A percentile compares a stretch with the other conserved stretches of the same genome.
These are phyloP conservation scores for Cyphellophora attinorum DNA, from an alignment of 2,329 filamentous ascomycete genomes.

Conservation along the genomic window DNA sequence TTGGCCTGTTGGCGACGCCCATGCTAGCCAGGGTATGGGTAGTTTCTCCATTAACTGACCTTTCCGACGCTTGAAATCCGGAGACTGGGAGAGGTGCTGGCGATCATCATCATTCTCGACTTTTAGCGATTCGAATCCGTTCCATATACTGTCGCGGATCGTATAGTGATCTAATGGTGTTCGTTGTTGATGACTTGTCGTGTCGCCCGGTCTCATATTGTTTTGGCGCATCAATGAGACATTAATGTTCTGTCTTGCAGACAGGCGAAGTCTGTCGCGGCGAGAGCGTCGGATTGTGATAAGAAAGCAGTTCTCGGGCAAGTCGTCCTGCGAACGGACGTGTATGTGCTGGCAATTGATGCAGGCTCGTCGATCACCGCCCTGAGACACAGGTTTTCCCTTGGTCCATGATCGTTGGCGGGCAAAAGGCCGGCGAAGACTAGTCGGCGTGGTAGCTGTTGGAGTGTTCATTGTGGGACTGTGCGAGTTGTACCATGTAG, in stretches of 20 bases:
- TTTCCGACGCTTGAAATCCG: neutral
- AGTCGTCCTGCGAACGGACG: neutral
- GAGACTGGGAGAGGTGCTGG: neutral
- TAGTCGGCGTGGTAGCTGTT: no score
- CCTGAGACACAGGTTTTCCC: no score
- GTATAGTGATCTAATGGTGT: no score
- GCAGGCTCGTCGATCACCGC: no score
- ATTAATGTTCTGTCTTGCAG: neutral
- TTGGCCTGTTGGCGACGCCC: neutral
- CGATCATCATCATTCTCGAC: neutral
- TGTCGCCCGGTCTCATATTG: neutral
- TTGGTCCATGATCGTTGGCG: no score
- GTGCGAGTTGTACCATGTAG: no score
- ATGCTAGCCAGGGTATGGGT: slow-evolving; percentile 1
- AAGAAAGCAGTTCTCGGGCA: neutral
- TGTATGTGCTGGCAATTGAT: neutral
- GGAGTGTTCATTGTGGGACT: no score
- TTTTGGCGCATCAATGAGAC: no score
- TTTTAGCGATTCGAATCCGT: slow-evolving; percentile 1
- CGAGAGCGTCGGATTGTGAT: slow-evolving; percentile 2
- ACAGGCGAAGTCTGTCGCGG: neutral
- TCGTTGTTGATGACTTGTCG: neutral
- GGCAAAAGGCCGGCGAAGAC: no score
- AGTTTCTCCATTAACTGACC: neutral
- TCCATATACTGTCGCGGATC: slow-evolving; percentile 1